Evolutionary conservation across 2,329 filamentous ascomycete species (phyloP).

Genomic region (Penicillium sp.): DNA sequence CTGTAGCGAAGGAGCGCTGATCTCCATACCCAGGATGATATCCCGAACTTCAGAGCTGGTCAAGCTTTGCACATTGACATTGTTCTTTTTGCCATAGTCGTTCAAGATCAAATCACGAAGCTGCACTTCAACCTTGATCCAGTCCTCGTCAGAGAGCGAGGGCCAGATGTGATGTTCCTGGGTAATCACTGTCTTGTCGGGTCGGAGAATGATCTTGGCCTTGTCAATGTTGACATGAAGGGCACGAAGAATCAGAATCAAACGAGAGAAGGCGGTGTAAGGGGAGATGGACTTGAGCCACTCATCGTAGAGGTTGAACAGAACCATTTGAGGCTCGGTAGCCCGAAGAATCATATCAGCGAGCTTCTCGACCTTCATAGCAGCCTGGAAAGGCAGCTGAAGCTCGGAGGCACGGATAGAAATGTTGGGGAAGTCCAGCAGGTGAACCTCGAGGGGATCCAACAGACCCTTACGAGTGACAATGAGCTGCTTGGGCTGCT

Average conservation of each 20-base stretch:
- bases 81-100: conserved; percentile 99
- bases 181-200: conserved; percentile 97
- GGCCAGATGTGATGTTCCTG: conserved; percentile 99
- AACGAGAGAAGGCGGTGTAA: conserved; percentile 95
- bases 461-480: conserved; percentile 96
- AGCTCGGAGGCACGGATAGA: conserved; percentile 96
- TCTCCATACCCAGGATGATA: conserved; percentile 99
- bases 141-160: conserved; percentile 88
- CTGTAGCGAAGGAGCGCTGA: conserved; percentile 96
- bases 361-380: conserved; percentile 99
- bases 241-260: conserved; percentile 89
- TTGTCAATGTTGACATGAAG: conserved; percentile 98
- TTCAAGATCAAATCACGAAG: conserved; percentile 94
- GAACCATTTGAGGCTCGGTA: conserved; percentile 99
- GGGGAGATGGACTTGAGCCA: conserved; percentile 99
- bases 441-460: conserved; percentile 93
- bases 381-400: conserved; percentile 97
- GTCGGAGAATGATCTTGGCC: conserved; percentile 91
- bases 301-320: conserved; percentile 98
- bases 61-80: conserved; percentile 95
- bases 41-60: conserved; percentile 97
- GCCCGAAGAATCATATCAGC: conserved; percentile 98
- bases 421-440: conserved; percentile 98
- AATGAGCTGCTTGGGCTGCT: conserved; percentile 98
- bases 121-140: conserved; percentile 99